A percentile compares a stretch with the other conserved stretches of the same genome.
These are phyloP conservation scores for Cubamyces sp. DNA, from an alignment of 768 basidiomycete species.

Conservation along the genomic window DNA sequence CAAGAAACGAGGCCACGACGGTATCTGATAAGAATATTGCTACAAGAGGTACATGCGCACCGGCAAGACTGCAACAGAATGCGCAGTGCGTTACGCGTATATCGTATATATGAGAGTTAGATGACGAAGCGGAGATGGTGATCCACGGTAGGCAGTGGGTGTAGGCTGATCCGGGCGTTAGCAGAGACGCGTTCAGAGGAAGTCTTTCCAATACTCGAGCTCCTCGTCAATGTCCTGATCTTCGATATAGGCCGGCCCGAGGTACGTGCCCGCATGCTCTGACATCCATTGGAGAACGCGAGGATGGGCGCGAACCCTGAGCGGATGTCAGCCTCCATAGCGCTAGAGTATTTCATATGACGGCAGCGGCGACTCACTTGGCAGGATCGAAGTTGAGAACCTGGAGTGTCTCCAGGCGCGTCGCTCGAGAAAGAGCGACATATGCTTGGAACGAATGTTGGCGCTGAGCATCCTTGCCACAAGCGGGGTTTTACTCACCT, in stretches of 20 bases:
- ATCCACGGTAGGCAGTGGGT: too few relatives aligned
- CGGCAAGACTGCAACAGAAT: too few relatives aligned
- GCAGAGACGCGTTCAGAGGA: slow-evolving; percentile 49
- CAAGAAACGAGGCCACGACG: neutral
- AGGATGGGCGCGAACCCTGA: slow-evolving; percentile 66
- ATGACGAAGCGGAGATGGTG: neutral
- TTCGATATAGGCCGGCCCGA: slow-evolving; percentile 21
- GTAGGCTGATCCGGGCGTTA: neutral
- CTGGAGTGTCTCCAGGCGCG: slow-evolving; percentile 64
- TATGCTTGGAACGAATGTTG: slow-evolving; percentile 49
- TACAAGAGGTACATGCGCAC: neutral
- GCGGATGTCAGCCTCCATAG: neutral
- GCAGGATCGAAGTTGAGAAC: slow-evolving; percentile 62
- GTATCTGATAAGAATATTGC: too few relatives aligned
- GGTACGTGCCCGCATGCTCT: slow-evolving; percentile 29
- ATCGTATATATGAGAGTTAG: neutral
- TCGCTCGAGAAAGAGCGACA: slow-evolving; percentile 76
- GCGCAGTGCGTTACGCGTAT: neutral
- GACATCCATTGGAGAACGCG: slow-evolving; percentile 64
- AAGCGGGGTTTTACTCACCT: slow-evolving; percentile 45
- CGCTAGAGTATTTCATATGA: neutral
- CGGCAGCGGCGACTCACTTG: slow-evolving; percentile 47
- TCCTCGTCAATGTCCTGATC: slow-evolving; percentile 38
- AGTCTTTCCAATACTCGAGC: slow-evolving; percentile 19
- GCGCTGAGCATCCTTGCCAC: neutral